These are phyloP conservation scores for Berberis vulgaris DNA, from an alignment of 164 flowering plant genomes.

Conservation along the genomic window DNA sequence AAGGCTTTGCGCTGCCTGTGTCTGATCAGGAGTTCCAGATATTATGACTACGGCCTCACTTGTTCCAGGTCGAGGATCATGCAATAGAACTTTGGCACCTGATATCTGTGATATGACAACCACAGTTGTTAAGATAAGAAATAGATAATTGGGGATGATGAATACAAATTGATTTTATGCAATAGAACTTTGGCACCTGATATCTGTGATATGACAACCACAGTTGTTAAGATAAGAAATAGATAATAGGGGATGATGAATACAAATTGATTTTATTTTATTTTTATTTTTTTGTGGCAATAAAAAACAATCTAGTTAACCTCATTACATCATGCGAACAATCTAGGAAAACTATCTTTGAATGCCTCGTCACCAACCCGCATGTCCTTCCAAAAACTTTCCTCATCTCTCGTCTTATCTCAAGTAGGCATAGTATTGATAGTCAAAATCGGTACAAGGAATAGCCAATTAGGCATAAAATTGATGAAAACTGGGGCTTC, in stretches of 20 bases:
- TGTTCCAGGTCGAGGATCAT: constrained; percentile 60
- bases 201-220: constrained; percentile 37
- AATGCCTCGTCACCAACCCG: too few relatives aligned
- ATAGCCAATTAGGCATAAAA: too few relatives aligned
- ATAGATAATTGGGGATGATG: neutral
- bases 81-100: constrained; percentile 71
- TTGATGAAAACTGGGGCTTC: too few relatives aligned
- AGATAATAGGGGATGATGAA: neutral
- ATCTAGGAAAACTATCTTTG: too few relatives aligned
- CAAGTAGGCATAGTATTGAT: too few relatives aligned
- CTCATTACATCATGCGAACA: too few relatives aligned
- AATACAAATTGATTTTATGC: constrained; percentile 4
- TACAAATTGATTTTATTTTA: too few relatives aligned
- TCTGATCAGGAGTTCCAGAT: constrained; percentile 89
- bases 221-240: neutral
- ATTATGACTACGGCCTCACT: constrained; percentile 46
- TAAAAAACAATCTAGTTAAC: too few relatives aligned
- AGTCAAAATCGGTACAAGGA: too few relatives aligned
- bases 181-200: constrained; percentile 80
- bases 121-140: neutral
- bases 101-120: constrained; percentile 51
- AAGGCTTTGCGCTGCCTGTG: constrained; percentile 90
- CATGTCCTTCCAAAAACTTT: too few relatives aligned
- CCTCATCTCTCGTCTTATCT: too few relatives aligned
- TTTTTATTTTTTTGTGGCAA: too few relatives aligned